phyloP scores from a whole-genome alignment of 805 yeast species.

The Ogataea henricii region DNA sequence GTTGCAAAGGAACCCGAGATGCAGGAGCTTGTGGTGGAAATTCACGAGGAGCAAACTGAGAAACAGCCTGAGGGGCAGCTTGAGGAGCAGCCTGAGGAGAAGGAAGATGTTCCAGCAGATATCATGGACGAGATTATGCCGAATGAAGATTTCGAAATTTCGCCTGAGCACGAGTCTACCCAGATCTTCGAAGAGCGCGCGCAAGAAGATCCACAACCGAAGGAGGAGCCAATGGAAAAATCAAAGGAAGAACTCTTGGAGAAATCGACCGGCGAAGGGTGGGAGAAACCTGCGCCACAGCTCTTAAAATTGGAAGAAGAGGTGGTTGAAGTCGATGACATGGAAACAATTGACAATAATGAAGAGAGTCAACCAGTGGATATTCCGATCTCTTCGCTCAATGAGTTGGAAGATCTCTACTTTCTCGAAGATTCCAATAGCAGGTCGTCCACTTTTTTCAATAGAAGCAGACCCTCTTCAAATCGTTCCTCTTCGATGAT shows the following conservation, averaged over 20 bases:
- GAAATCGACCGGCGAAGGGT: not conserved
- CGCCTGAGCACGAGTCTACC: slow-evolving; percentile 1
- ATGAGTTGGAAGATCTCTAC: slow-evolving; percentile 28
- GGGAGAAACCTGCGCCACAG: not conserved
- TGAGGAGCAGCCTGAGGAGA: not conserved
- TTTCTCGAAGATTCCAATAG: slow-evolving; percentile 29
- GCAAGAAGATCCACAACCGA: too few species aligned
- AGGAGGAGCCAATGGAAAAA: too few species aligned
- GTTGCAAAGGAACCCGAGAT: not conserved
- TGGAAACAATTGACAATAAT: slow-evolving; percentile 26
- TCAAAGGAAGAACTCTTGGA: too few species aligned
- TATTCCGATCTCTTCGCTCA: slow-evolving; percentile 44
- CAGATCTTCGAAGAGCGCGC: not conserved
- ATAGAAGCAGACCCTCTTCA: slow-evolving; percentile 20
- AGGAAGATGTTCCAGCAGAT: too few species aligned
- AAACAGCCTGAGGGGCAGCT: not conserved
- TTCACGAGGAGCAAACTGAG: not conserved
- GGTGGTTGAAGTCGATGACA: slow-evolving; percentile 9
- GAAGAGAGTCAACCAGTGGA: slow-evolving; percentile 32
- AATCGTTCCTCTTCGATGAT: slow-evolving; percentile 9
- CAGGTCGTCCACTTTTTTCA: slow-evolving; percentile 32
- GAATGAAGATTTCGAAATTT: not conserved
- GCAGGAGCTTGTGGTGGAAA: too few species aligned
- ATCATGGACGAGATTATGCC: not conserved
- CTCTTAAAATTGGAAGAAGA: not conserved